Evolutionary conservation across 495 filamentous ascomycete genomes (phyloP).

Genomic region (Tetracladium setigerum): DNA sequence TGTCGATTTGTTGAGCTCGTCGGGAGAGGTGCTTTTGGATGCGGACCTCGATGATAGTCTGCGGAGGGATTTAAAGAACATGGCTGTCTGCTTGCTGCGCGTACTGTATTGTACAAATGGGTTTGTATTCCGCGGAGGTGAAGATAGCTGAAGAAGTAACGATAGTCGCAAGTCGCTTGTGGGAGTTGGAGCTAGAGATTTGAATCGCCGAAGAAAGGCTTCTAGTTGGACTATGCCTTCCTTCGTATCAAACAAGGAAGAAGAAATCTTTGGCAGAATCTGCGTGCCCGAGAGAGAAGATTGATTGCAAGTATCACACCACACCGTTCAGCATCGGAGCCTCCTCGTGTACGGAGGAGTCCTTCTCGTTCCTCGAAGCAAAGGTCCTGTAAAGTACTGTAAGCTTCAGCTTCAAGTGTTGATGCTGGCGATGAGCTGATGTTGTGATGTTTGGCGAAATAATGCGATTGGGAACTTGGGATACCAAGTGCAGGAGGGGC

Average conservation of each 20-base stretch:
- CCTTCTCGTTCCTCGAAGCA: too few relatives aligned
- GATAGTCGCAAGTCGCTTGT: not conserved
- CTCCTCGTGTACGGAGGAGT: too few relatives aligned
- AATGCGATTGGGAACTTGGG: too few relatives aligned
- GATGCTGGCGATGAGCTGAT: too few relatives aligned
- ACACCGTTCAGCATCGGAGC: too few relatives aligned
- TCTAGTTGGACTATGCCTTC: not conserved
- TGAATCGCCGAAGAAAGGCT: not conserved
- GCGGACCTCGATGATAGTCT: conserved; percentile 4
- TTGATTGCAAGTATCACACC: too few relatives aligned
- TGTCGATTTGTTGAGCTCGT: not conserved
- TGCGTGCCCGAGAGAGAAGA: too few relatives aligned
- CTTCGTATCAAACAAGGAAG: not conserved
- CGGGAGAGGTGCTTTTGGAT: conserved; percentile 9
- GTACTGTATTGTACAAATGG: not conserved
- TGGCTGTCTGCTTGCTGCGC: not conserved
- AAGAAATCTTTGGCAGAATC: not conserved
- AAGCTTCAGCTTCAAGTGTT: too few relatives aligned
- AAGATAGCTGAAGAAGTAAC: not conserved
- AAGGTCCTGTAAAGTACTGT: too few relatives aligned
- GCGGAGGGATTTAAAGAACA: conserved; percentile 16
- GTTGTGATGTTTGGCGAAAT: too few relatives aligned
- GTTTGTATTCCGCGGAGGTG: not conserved
- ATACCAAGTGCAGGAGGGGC: too few relatives aligned
- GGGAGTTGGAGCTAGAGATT: not conserved